Evolutionary conservation across 768 basidiomycete genomes (phyloP), one percentile per base, ranked within the genome.

Genomic region (Termitomyces sp.): DNA sequence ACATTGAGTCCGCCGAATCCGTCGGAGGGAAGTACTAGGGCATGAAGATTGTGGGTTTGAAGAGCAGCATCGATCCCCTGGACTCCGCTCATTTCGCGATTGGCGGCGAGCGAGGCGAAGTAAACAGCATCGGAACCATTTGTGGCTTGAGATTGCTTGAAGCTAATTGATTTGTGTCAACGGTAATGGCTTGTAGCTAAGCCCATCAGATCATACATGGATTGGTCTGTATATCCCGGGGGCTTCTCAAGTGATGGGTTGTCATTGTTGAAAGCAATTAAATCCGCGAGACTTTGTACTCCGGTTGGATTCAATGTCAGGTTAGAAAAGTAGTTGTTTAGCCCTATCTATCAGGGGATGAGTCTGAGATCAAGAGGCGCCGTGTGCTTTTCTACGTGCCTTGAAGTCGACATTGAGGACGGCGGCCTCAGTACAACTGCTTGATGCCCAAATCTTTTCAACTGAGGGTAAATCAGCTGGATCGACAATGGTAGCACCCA

Each of bases 331-430:
- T 81, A 87, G 26, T 69, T 68, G 55, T 80, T 74, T 22, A 87
- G 58, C 56, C 84, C 75, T n/a, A 83, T 69, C 85, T 86, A 49
- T 0, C 8, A 37, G 26, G 46, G 5, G 59, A 43, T 49, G 14
- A 24, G 48, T 34, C 2, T 16, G 32, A 14, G 7, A 49, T 4
- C 14, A 4, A 12, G 13, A 34, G 14, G 8, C 13, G 8, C n/a
- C 16, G 39, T 32, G 48, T 24, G 20, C 6, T 10, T 1, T 39
- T 52, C 12, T 39, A 3, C 65, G 42, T 49, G 80, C 86, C 76
- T 85, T 87, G 70, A 87, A 83, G 60, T 87, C 85, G 0, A 74
- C 70, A 12, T 72, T 62, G n/a, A 83, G 60, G 2, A 86, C 85
- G 16, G 82, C 67, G 0, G 73, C 79, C 65, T 87, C 84, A 55